Percentiles rank a stretch among this genome's conserved stretches.
These are phyloP conservation scores for Microthlaspi erraticum DNA, from an alignment of 345 rosid genomes.

Conservation along the genomic window DNA sequence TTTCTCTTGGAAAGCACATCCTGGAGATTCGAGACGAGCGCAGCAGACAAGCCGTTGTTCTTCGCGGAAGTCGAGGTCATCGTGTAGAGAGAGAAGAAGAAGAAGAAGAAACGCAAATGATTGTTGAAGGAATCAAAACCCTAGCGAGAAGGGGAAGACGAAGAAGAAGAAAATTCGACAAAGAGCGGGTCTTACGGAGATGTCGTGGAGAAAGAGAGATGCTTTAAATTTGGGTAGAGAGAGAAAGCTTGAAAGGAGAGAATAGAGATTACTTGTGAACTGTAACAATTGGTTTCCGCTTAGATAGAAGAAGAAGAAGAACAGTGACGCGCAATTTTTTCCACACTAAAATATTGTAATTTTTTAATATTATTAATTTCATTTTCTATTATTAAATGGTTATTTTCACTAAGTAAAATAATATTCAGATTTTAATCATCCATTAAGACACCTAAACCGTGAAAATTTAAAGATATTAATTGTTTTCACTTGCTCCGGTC, in stretches of 20 bases:
- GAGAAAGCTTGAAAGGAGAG: conserved; percentile 35
- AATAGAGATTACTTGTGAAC: conserved; percentile 43
- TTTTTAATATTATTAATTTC: not conserved
- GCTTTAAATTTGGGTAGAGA: conserved; percentile 36
- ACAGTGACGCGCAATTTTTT: conserved; percentile 27
- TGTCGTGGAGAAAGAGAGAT: conserved; percentile 23
- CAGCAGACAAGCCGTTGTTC: conserved; percentile 72
- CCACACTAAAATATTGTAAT: not conserved
- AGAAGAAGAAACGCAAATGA: conserved; percentile 21
- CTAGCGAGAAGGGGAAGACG: conserved; percentile 40
- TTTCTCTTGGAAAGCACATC: conserved; percentile 71
- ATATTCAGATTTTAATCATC: not conserved
- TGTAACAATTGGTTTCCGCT: conserved; percentile 38
- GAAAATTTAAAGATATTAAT: not conserved
- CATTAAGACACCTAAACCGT: not conserved
- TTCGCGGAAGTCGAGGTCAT: conserved; percentile 48
- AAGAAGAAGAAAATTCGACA: conserved; percentile 31
- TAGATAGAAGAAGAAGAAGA: conserved; percentile 37
- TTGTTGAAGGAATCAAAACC: conserved; percentile 46
- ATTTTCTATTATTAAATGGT: not conserved
- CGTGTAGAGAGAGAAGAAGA: conserved; percentile 9
- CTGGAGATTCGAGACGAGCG: conserved; percentile 82
- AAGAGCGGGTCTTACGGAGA: conserved; percentile 44
- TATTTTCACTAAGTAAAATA: not conserved
- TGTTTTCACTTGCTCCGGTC: conserved; percentile 7